phyloP scores from a whole-genome alignment of 352 stramenopile genomes.

The Phytopythium oedochilum region DNA sequence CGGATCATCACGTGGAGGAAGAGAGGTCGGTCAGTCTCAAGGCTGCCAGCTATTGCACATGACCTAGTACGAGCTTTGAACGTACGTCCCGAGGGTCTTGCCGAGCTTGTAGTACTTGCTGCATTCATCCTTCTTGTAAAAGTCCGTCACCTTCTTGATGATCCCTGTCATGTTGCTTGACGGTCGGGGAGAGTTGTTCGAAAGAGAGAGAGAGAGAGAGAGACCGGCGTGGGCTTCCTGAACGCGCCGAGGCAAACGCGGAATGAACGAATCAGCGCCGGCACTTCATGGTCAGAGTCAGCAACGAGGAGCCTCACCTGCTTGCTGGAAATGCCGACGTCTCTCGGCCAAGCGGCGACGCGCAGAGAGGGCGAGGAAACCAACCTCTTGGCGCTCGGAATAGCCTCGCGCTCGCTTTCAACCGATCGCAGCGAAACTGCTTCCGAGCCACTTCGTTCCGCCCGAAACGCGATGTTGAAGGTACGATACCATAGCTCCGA shows the following conservation, averaged over 20 bases:
- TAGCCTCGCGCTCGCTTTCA: not conserved
- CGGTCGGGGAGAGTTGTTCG: not conserved
- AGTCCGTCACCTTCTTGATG: conserved; percentile 85
- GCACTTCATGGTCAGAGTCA: no score
- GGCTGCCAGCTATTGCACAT: no score
- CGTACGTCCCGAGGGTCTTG: conserved; percentile 86
- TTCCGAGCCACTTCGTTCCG: not conserved
- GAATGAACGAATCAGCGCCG: no score
- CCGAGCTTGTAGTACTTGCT: conserved; percentile 89
- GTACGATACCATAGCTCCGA: no score
- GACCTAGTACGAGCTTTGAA: no score
- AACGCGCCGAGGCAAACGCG: not conserved
- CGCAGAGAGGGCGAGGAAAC: conserved; percentile 1
- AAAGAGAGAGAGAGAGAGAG: not conserved
- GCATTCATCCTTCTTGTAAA: conserved; percentile 86
- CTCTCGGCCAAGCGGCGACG: not conserved
- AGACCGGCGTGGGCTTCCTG: not conserved
- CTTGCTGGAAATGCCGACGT: not conserved
- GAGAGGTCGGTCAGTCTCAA: not conserved
- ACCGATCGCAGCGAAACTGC: not conserved
- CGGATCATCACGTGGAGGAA: not conserved
- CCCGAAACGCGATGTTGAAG: not conserved
- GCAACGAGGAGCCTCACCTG: no score
- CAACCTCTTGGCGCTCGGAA: not conserved
- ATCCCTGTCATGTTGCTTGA: conserved; percentile 52